Evolutionary conservation across 202 grass and related monocot species (phyloP).

Genomic region (Cymbopogon flexuosus): DNA sequence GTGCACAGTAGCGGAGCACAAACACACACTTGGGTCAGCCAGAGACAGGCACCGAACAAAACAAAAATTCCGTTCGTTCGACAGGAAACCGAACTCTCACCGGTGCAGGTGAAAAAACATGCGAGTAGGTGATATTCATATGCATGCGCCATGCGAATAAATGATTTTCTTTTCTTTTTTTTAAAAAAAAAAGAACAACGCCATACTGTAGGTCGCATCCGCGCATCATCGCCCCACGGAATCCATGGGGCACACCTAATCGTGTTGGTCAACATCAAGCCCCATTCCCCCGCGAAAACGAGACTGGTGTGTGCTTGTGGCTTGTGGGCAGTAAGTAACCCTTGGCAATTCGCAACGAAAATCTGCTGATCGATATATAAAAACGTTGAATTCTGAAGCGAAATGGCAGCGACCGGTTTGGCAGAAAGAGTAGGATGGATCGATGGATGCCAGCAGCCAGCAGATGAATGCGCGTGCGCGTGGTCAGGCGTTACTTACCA

Average conservation of each 20-base stretch:
- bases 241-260: constrained; percentile 42
- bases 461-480: neutral
- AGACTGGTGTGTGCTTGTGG: neutral
- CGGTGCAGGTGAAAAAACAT: neutral
- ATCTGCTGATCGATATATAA: too few relatives aligned
- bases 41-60: neutral
- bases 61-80: neutral
- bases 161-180: neutral
- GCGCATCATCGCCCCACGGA: neutral
- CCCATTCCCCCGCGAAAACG: constrained; percentile 9
- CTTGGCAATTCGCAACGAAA: neutral
- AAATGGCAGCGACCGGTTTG: neutral
- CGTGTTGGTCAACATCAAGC: neutral
- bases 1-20: neutral
- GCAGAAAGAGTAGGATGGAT: neutral
- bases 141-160: neutral
- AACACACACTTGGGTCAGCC: neutral
- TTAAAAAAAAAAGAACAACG: neutral
- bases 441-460: too few relatives aligned
- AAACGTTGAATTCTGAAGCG: neutral
- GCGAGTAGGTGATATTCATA: neutral
- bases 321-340: too few relatives aligned
- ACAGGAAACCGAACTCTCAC: neutral
- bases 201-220: neutral
- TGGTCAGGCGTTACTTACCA: constrained; percentile 36